A percentile compares a stretch with the other conserved stretches of the same genome.
Conservation (phyloP, 2,329 filamentous ascomycete species). For the Colletotrichum filicis region DNA sequence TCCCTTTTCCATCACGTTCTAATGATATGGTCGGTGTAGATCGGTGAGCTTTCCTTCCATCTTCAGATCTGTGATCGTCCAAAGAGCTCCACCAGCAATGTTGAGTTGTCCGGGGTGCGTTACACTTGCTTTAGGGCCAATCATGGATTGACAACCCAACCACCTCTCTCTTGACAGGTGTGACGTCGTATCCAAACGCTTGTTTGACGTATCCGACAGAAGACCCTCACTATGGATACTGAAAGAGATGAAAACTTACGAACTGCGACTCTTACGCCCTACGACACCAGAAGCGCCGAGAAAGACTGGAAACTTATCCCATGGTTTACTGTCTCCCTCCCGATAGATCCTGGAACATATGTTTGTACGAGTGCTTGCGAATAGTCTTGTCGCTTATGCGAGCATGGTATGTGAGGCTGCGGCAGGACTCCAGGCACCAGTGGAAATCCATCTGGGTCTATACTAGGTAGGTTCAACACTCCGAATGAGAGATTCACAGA, state of each 20-base stretch:
- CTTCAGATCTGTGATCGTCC: background rate
- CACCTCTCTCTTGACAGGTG: background rate
- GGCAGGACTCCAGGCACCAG: background rate
- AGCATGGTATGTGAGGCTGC: background rate
- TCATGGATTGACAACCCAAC: slow-evolving; percentile 18
- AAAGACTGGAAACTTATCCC: background rate
- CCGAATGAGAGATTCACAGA: background rate
- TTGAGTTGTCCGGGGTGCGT: slow-evolving; percentile 18
- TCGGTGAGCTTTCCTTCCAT: background rate
- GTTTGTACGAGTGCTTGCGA: background rate
- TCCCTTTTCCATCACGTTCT: background rate
- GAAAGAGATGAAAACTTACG: background rate
- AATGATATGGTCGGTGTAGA: background rate
- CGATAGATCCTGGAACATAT: background rate
- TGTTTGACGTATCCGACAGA: background rate
- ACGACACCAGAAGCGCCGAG: background rate
- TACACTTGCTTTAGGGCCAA: slow-evolving; percentile 10
- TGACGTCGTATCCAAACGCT: slow-evolving; percentile 8
- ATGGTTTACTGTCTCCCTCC: background rate
- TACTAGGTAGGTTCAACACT: background rate
- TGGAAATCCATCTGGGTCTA: background rate
- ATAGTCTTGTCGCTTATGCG: background rate
- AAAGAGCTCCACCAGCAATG: background rate
- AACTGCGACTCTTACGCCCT: background rate
- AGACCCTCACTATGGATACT: background rate